Percentiles rank a stretch among this genome's conserved stretches.
These are phyloP conservation scores for Chrysopogon serrulatus DNA, from an alignment of 176 grass and related monocot genomes.

Conservation along the genomic window DNA sequence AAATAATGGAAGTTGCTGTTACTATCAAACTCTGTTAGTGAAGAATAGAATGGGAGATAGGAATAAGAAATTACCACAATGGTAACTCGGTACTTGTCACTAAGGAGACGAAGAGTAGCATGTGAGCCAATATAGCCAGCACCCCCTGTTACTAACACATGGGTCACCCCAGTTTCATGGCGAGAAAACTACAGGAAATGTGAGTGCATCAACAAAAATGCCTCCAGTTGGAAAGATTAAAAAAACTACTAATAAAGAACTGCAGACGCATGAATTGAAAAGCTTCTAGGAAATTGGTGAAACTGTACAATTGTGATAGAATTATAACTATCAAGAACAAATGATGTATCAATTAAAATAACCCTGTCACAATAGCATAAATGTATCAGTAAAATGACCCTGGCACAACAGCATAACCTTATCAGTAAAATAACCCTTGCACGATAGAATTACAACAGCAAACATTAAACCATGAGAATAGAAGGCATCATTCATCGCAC, in stretches of 20 bases:
- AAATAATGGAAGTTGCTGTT: neutral
- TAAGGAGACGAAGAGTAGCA: conserved; percentile 90
- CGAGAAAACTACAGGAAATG: conserved; percentile 74
- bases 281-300: neutral
- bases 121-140: conserved; percentile 96
- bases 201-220: conserved; percentile 12
- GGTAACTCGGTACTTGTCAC: conserved; percentile 84
- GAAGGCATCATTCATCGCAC: neutral
- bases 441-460: neutral
- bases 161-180: conserved; percentile 86
- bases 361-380: neutral
- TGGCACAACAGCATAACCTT: neutral
- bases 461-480: neutral
- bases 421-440: conserved; percentile 1
- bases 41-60: neutral
- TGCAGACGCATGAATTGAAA: neutral
- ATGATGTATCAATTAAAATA: neutral
- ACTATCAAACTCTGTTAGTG: neutral
- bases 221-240: conserved; percentile 1
- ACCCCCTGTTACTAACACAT: conserved; percentile 96
- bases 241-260: neutral
- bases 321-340: neutral
- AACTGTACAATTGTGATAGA: neutral
- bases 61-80: conserved; percentile 84
- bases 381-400: neutral